Conservation (phyloP, 176 grass and related monocot species). For the Carex kokanica region DNA sequence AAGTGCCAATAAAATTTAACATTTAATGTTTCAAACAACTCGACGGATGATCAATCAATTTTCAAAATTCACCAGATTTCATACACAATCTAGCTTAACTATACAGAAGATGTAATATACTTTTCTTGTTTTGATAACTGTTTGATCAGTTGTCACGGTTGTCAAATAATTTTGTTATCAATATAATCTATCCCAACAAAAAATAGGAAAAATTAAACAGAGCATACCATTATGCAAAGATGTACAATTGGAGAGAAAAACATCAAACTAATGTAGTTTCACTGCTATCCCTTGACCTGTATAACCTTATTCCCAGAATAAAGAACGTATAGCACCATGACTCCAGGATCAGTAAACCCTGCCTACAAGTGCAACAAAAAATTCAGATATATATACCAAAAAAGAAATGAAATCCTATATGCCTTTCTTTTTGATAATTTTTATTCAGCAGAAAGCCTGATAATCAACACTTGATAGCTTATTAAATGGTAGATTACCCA, state of each 20-base stretch:
- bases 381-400: background rate
- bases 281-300: background rate
- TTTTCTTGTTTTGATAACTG: background rate
- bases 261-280: background rate
- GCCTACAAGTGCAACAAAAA: background rate
- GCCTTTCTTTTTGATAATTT: background rate
- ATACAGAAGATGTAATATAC: background rate
- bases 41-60: background rate
- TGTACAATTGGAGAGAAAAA: slow-evolving; percentile 5
- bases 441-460: background rate
- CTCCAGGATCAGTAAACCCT: background rate
- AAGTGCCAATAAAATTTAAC: background rate
- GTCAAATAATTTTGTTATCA: background rate
- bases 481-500: background rate
- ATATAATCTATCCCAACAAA: background rate
- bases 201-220: background rate
- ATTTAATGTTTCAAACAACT: background rate
- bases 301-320: slow-evolving; percentile 1
- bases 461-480: background rate
- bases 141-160: background rate
- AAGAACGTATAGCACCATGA: background rate
- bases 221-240: slow-evolving; percentile 13
- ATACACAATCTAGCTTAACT: background rate
- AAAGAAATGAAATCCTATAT: background rate
- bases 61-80: background rate